Evolutionary conservation across 2,329 filamentous ascomycete species (phyloP).

Genomic region (Diaporthe citrichinensis): DNA sequence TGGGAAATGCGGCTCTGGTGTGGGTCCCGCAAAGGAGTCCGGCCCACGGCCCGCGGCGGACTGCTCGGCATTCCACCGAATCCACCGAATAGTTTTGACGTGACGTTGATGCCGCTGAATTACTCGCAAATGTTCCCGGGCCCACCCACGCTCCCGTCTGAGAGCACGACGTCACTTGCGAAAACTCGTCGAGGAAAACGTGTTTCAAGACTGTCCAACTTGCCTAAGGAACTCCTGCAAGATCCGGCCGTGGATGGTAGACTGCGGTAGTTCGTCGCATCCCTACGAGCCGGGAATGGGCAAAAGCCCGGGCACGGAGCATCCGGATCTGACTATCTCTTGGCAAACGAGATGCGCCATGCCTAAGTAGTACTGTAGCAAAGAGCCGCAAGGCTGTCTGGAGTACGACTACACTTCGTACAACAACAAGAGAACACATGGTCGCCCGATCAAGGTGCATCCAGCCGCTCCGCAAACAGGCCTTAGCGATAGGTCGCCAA

Average conservation of each 20-base stretch:
- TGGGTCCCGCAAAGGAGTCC: constrained; percentile 33
- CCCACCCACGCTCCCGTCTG: constrained; percentile 27
- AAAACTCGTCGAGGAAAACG: constrained; percentile 30
- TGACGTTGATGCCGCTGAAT: constrained; percentile 42
- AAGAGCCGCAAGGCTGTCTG: not conserved
- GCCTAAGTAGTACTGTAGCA: not conserved
- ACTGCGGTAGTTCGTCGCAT: not conserved
- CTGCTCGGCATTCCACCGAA: constrained; percentile 41
- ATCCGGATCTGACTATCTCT: constrained; percentile 23
- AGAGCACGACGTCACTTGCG: constrained; percentile 35
- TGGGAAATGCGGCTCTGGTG: constrained; percentile 42
- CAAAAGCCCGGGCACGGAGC: constrained; percentile 4
- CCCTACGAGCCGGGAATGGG: not conserved
- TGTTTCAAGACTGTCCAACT: constrained; percentile 15
- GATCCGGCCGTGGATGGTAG: not conserved
- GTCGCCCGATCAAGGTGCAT: not conserved
- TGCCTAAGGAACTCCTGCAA: constrained; percentile 18
- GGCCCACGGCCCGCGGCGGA: constrained; percentile 36
- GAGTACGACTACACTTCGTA: not conserved
- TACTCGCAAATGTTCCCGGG: constrained; percentile 36
- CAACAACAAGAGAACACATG: not conserved
- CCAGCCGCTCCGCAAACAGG: constrained; percentile 22
- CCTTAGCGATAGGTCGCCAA: constrained; percentile 15
- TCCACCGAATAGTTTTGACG: constrained; percentile 24
- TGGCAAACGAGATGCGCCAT: constrained; percentile 17